phyloP scores from a whole-genome alignment of 2,329 filamentous ascomycete species.

The Thelonectria olida region DNA sequence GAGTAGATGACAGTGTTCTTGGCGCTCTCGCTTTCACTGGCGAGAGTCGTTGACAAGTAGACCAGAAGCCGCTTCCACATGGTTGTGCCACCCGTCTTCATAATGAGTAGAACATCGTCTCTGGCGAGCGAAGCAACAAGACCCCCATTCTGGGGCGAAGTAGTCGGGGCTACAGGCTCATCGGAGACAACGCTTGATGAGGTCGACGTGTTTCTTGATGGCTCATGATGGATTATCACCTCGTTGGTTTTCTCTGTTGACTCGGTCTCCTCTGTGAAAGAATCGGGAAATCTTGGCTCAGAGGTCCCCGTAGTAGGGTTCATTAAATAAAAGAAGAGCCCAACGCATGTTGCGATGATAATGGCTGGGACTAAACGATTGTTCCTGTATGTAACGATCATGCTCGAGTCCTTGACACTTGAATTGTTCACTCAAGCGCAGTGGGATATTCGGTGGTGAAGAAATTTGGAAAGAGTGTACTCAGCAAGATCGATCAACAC shows the following conservation, averaged over 20 bases:
- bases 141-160: too few species aligned
- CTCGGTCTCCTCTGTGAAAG: background rate
- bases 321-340: slow-evolving; percentile 28
- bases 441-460: background rate
- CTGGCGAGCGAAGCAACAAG: too few species aligned
- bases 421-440: background rate
- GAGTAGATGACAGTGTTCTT: slow-evolving; percentile 37
- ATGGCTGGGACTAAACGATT: slow-evolving; percentile 35
- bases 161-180: too few species aligned
- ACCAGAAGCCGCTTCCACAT: slow-evolving; percentile 39
- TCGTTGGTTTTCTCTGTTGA: too few species aligned
- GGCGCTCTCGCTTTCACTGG: slow-evolving; percentile 18
- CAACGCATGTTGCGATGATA: slow-evolving; percentile 33
- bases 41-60: slow-evolving; percentile 32
- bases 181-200: too few species aligned
- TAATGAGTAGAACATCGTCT: slow-evolving; percentile 37
- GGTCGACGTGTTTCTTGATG: too few species aligned
- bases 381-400: slow-evolving; percentile 36
- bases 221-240: too few species aligned
- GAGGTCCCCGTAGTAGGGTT: slow-evolving; percentile 26
- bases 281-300: background rate
- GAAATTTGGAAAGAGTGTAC: background rate
- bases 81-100: slow-evolving; percentile 39
- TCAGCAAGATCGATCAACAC: background rate
- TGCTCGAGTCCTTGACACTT: background rate